phyloP scores from a whole-genome alignment of 805 yeast genomes.

The Candida nanaspora region DNA sequence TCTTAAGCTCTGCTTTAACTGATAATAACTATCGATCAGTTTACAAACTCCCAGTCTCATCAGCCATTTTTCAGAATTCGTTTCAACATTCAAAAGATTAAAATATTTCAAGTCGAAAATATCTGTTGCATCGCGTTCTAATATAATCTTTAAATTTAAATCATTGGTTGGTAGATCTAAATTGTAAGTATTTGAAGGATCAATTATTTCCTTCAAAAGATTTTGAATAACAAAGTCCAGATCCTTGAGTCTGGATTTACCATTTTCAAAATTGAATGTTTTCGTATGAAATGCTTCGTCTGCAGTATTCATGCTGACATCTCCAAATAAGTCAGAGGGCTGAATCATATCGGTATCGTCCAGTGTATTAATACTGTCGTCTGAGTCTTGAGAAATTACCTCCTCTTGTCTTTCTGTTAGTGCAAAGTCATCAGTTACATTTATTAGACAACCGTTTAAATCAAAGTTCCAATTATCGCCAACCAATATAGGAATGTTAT shows the following conservation, averaged over 20 bases:
- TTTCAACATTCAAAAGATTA: constrained; percentile 1
- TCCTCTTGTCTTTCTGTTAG: neutral
- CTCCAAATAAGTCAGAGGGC: no score
- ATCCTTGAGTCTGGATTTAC: constrained; percentile 7
- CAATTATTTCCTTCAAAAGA: constrained; percentile 11
- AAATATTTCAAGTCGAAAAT: neutral
- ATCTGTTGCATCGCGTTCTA: no score
- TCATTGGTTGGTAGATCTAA: neutral
- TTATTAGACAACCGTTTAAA: constrained; percentile 1
- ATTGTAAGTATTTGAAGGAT: constrained; percentile 2
- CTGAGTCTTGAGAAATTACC: neutral
- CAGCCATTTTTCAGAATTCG: constrained; percentile 32
- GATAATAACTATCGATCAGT: constrained; percentile 26
- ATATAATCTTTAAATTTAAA: no score
- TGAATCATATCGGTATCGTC: neutral
- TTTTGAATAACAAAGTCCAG: constrained; percentile 8
- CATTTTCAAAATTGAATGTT: constrained; percentile 1
- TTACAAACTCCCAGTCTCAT: constrained; percentile 26
- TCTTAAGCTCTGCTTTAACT: no score
- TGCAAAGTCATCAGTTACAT: neutral
- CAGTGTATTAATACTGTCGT: neutral
- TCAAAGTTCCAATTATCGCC: constrained; percentile 21
- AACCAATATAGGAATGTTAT: constrained; percentile 17
- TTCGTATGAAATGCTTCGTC: no score
- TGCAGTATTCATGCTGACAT: no score